Conservation (phyloP, 2,329 filamentous ascomycete species). For the Coniochaeta sp. region DNA sequence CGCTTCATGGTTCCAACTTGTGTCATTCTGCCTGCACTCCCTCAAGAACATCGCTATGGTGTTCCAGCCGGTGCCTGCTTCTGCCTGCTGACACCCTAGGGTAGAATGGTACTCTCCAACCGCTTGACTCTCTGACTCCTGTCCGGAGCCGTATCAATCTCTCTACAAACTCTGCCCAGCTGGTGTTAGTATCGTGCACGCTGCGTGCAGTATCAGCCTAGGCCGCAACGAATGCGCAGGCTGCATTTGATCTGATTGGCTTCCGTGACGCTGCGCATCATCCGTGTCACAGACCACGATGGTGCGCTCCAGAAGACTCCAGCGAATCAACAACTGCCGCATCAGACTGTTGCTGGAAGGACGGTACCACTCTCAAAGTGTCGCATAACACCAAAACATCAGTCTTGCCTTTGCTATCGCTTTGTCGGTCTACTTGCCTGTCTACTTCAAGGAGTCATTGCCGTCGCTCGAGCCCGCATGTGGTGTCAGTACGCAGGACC, state of each 20-base stretch:
- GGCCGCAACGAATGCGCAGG: background rate
- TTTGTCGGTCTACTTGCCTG: background rate
- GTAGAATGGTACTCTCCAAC: no score
- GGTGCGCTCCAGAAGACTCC: no score
- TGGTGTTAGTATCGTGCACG: background rate
- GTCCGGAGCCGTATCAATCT: background rate
- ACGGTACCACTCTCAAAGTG: background rate
- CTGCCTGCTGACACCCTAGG: no score
- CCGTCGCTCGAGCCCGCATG: background rate
- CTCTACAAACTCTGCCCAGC: background rate
- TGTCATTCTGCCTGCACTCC: background rate
- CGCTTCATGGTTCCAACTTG: no score
- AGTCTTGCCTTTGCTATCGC: background rate
- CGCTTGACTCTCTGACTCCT: background rate
- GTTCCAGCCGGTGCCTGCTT: no score
- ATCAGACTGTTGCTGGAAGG: background rate
- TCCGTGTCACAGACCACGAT: background rate
- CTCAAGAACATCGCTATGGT: no score
- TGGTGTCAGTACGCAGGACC: background rate
- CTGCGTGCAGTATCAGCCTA: background rate
- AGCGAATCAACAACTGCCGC: constrained; percentile 2
- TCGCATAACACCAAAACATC: background rate
- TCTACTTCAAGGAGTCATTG: background rate
- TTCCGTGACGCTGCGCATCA: background rate
- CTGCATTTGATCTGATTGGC: background rate